Evolutionary conservation across 495 filamentous ascomycete species (phyloP).

Genomic region (Lindgomyces ingoldianus): DNA sequence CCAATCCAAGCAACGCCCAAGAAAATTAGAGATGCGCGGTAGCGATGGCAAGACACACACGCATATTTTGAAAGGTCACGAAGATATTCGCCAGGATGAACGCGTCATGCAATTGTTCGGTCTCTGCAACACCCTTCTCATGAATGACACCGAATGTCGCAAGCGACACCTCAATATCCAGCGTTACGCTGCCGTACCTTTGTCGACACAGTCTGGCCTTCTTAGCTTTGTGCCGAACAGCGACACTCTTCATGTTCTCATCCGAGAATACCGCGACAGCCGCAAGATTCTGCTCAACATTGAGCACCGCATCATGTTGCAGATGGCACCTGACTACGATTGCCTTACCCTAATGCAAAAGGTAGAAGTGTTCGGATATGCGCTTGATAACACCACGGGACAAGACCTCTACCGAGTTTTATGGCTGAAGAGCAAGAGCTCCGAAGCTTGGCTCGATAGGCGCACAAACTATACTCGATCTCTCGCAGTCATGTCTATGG

Average conservation of each 20-base stretch:
- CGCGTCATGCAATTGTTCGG: conserved; percentile 99
- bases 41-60: conserved; percentile 84
- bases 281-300: conserved; percentile 97
- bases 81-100: conserved; percentile 98
- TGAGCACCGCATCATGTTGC: conserved; percentile 98
- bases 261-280: conserved; percentile 95
- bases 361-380: conserved; percentile 98
- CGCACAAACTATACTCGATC: conserved; percentile 98
- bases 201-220: conserved; percentile 93
- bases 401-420: conserved; percentile 97
- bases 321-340: conserved; percentile 99
- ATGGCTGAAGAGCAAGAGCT: conserved; percentile 98
- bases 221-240: conserved; percentile 98
- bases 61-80: conserved; percentile 91
- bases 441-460: conserved; percentile 94
- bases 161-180: conserved; percentile 96
- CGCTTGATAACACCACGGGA: conserved; percentile 96
- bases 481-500: conserved; percentile 99
- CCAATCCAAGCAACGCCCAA: conserved; percentile 91
- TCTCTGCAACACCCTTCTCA: conserved; percentile 88
- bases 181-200: conserved; percentile 87
- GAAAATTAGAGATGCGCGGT: conserved; percentile 83
- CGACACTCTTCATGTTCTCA: conserved; percentile 93
- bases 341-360: conserved; percentile 99
- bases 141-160: conserved; percentile 90